A percentile compares a stretch with the other conserved stretches of the same genome.
phyloP scores from a whole-genome alignment of 257 asterid genomes.

The Nicotiana sylvestris region DNA sequence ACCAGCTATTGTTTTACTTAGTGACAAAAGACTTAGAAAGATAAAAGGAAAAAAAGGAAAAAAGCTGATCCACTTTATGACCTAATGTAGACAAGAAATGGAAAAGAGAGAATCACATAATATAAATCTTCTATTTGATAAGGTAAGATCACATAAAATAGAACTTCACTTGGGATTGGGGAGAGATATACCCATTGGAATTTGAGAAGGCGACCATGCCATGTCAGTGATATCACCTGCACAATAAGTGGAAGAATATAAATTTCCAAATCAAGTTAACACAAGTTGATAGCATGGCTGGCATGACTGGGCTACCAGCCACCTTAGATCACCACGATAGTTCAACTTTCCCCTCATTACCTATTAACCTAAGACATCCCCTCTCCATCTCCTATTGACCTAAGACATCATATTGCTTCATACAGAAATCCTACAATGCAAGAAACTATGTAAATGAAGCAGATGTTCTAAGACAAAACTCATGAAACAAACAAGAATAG shows the following conservation, averaged over 20 bases:
- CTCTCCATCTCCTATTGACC: not conserved
- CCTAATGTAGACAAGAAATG: not conserved
- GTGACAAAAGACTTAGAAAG: not conserved
- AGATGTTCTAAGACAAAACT: not conserved
- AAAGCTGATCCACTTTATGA: not conserved
- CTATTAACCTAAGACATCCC: not conserved
- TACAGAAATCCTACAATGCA: not conserved
- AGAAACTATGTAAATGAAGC: not conserved
- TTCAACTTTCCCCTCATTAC: not conserved
- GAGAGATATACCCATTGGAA: conserved; percentile 52
- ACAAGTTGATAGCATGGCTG: not conserved
- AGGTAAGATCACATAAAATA: not conserved
- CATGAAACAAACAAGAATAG: not conserved
- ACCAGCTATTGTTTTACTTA: not conserved
- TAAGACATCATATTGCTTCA: not conserved
- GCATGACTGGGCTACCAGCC: not conserved
- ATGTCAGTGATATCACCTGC: conserved; percentile 83
- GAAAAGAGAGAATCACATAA: not conserved
- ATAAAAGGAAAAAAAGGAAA: not conserved
- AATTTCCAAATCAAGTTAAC: not conserved
- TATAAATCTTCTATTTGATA: not conserved
- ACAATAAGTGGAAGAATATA: not conserved
- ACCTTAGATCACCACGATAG: not conserved
- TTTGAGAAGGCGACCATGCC: conserved; percentile 74
- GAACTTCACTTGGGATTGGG: not conserved